These are phyloP conservation scores for Linnemannia zychae DNA, from an alignment of 192 early-diverging fungal species.

Conservation along the genomic window DNA sequence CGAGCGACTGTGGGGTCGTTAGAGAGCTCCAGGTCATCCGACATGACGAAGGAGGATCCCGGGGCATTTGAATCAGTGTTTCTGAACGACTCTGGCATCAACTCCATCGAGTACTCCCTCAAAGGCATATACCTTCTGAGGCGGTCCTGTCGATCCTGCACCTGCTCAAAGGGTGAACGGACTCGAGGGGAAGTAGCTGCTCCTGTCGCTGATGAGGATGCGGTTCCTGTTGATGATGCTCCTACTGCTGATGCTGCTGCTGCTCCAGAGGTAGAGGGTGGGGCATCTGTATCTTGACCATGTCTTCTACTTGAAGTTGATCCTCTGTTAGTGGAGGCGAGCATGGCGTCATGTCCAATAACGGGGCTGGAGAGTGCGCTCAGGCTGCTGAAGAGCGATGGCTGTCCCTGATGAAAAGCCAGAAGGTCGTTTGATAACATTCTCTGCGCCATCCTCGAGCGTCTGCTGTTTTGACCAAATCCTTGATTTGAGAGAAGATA, in stretches of 20 bases:
- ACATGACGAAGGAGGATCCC: not conserved
- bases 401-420: slow-evolving; percentile 24
- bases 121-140: not conserved
- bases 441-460: slow-evolving; percentile 37
- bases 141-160: not conserved
- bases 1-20: not conserved
- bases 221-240: slow-evolving; percentile 1
- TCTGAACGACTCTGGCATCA: slow-evolving; percentile 5
- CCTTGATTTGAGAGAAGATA: slow-evolving; percentile 28
- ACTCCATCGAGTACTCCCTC: slow-evolving; percentile 2
- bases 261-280: not conserved
- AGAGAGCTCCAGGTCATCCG: not conserved
- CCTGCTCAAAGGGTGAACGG: not conserved
- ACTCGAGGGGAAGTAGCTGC: not conserved
- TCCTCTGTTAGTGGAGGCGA: not conserved
- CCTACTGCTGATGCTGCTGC: not conserved
- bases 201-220: not conserved
- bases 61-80: slow-evolving; percentile 10
- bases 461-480: slow-evolving; percentile 8
- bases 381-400: slow-evolving; percentile 14
- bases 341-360: not conserved
- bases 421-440: slow-evolving; percentile 20
- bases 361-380: slow-evolving; percentile 9
- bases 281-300: not conserved
- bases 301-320: not conserved